These are phyloP conservation scores for Ceratocystis albifundus DNA, from an alignment of 2,329 filamentous ascomycete genomes.

Conservation along the genomic window DNA sequence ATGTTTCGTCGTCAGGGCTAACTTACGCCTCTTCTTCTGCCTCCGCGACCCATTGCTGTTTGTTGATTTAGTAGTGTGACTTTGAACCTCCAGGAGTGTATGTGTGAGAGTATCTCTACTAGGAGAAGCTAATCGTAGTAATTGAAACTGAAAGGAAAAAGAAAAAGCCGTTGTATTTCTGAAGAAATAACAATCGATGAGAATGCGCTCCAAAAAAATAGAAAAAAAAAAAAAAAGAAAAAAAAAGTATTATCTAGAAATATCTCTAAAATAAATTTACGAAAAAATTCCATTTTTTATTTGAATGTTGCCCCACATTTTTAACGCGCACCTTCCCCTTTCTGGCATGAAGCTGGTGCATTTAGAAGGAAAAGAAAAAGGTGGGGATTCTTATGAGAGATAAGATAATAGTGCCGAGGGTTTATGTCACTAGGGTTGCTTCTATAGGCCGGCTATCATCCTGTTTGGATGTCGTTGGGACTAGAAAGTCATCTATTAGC, in stretches of 20 bases:
- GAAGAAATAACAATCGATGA: too few species aligned
- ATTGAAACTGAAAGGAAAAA: too few species aligned
- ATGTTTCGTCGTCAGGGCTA: background rate
- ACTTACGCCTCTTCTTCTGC: slow-evolving; percentile 24
- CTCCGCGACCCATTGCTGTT: slow-evolving; percentile 21
- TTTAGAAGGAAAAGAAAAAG: background rate
- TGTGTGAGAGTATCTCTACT: too few species aligned
- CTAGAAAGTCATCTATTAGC: background rate
- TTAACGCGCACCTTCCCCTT: background rate
- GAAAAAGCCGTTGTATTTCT: too few species aligned
- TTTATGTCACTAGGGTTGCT: background rate
- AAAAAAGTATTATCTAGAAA: too few species aligned
- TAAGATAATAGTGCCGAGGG: background rate
- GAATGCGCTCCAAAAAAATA: too few species aligned
- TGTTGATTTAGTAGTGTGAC: background rate
- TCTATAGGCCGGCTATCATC: background rate
- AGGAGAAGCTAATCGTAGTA: too few species aligned
- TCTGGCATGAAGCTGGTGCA: background rate
- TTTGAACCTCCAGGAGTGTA: too few species aligned
- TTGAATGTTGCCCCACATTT: slow-evolving; percentile 12
- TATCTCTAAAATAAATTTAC: too few species aligned
- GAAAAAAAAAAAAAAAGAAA: too few species aligned
- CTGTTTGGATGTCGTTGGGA: background rate
- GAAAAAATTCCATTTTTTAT: background rate
- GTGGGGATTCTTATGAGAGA: background rate